phyloP scores from a whole-genome alignment of 345 rosid species.

The thale cress (Arabidopsis thaliana) region TAIR10.1 NC_003070.9:25337501-25338000 shows the following conservation, averaged over 20 bases:
- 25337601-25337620: neutral
- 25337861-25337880: neutral
- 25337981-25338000: neutral
- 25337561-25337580: conserved; percentile 12
- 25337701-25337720: neutral
- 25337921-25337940: neutral
- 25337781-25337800: neutral
- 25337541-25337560: conserved; percentile 22
- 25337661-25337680: neutral
- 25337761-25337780: neutral
- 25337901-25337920: neutral
- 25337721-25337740: neutral
- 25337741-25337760: neutral
- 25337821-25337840: neutral
- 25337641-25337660: conserved; percentile 11
- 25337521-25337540: conserved; percentile 22
- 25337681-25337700: neutral
- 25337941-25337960: neutral
- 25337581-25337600: conserved; percentile 19
- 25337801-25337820: neutral
- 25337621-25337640: conserved; percentile 30
- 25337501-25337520: neutral
- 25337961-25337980: neutral
- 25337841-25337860: no score
- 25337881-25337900: conserved; percentile 1